A percentile compares a stretch with the other conserved stretches of the same genome.
Conservation (phyloP, 2,329 filamentous ascomycete genomes). For the Exophiala calicioides region DNA sequence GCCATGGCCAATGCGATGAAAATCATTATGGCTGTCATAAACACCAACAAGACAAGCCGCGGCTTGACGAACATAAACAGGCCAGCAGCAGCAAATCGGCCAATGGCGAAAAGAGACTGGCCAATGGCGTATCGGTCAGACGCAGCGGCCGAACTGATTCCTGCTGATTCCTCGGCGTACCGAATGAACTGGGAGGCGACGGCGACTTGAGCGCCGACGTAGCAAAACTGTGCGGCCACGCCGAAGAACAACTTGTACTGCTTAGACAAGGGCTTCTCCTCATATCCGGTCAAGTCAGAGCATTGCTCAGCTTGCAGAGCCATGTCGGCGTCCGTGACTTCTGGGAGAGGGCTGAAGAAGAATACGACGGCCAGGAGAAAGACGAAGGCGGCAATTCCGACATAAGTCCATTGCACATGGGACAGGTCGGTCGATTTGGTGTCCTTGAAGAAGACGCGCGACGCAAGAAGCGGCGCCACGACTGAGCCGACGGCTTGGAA, state of each 20-base stretch:
- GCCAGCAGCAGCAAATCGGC: constrained; percentile 69
- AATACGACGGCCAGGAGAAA: constrained; percentile 66
- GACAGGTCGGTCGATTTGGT: constrained; percentile 63
- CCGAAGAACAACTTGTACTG: constrained; percentile 77
- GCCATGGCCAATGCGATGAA: constrained; percentile 56
- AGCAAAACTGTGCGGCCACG: constrained; percentile 75
- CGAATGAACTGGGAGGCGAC: constrained; percentile 56
- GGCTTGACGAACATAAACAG: constrained; percentile 69
- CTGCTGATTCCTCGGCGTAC: constrained; percentile 64
- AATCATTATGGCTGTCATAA: constrained; percentile 64
- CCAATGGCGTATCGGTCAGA: constrained; percentile 75
- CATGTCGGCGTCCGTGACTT: constrained; percentile 73
- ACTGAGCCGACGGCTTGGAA: constrained; percentile 77
- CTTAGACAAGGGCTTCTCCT: constrained; percentile 65
- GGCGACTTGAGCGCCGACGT: constrained; percentile 58
- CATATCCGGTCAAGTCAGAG: constrained; percentile 37
- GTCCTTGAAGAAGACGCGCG: constrained; percentile 63
- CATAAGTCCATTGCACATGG: constrained; percentile 77
- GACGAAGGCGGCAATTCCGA: constrained; percentile 75
- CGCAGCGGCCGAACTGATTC: constrained; percentile 56
- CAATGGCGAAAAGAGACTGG: constrained; percentile 71
- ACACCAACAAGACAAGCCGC: constrained; percentile 70
- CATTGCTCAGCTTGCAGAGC: constrained; percentile 55
- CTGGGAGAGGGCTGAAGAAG: constrained; percentile 67
- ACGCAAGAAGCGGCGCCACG: constrained; percentile 70